Percentiles rank a stretch among this genome's conserved stretches.
Conservation (phyloP, 2,329 filamentous ascomycete species). For the Ceratocystis destructans region DNA sequence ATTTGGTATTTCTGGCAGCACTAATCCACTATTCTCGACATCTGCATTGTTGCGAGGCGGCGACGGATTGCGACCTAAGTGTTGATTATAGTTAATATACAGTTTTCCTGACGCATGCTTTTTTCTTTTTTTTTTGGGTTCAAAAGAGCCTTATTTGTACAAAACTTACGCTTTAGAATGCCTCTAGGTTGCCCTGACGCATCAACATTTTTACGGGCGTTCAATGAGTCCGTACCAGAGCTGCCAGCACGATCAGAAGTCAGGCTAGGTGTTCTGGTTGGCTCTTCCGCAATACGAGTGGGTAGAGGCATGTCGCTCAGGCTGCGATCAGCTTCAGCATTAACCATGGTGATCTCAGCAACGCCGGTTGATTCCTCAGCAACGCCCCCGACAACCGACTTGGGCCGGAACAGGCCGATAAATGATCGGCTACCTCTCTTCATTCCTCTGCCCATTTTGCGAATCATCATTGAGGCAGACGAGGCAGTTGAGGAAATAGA, state of each 20-base stretch:
- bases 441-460: conserved; percentile 98
- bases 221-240: conserved; percentile 46
- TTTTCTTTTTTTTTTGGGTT: conserved; percentile 20
- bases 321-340: conserved; percentile 83
- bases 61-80: conserved; percentile 11
- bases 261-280: conserved; percentile 60
- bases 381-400: conserved; percentile 71
- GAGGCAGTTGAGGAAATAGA: conserved; percentile 84
- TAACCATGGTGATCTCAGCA: conserved; percentile 88
- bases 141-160: neutral
- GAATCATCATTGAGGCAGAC: conserved; percentile 82
- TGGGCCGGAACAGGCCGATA: conserved; percentile 87
- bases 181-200: conserved; percentile 51
- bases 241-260: conserved; percentile 40
- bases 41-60: conserved; percentile 11
- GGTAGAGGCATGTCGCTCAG: conserved; percentile 33
- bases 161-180: conserved; percentile 67
- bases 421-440: conserved; percentile 86
- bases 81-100: neutral
- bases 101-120: conserved; percentile 30
- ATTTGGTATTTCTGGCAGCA: conserved; percentile 47
- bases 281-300: conserved; percentile 31
- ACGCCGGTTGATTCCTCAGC: conserved; percentile 41
- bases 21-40: conserved; percentile 6
- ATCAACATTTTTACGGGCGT: conserved; percentile 57